These are phyloP conservation scores for Fragilaria crotonensis DNA, from an alignment of 108 stramenopile species.

Conservation along the genomic window DNA sequence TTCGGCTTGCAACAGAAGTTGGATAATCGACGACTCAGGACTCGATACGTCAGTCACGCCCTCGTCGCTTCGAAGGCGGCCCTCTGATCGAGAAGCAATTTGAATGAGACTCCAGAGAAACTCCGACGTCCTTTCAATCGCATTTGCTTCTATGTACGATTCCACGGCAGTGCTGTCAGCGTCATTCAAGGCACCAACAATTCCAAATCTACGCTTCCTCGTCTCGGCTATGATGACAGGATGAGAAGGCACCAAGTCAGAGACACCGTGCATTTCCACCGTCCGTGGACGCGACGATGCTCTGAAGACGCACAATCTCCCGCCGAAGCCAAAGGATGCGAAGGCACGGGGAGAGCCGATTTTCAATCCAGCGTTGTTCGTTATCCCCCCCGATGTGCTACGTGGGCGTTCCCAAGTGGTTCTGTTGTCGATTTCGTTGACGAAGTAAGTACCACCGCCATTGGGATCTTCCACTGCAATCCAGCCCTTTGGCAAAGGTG, in stretches of 20 bases:
- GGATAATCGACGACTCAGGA: slow-evolving; percentile 61
- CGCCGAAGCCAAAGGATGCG: slow-evolving; percentile 66
- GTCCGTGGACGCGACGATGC: not conserved
- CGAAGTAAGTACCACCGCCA: slow-evolving; percentile 33
- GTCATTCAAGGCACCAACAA: slow-evolving; percentile 32
- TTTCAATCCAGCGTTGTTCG: not conserved
- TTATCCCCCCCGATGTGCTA: not conserved
- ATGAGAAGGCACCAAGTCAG: slow-evolving; percentile 24
- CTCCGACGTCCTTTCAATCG: slow-evolving; percentile 13
- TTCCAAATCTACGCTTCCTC: slow-evolving; percentile 19
- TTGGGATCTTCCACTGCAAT: slow-evolving; percentile 23
- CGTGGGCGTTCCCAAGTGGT: slow-evolving; percentile 16
- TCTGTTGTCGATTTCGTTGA: slow-evolving; percentile 17
- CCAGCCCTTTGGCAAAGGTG: slow-evolving; percentile 37
- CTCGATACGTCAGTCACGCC: slow-evolving; percentile 29
- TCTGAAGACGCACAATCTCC: slow-evolving; percentile 36
- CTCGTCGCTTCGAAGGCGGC: slow-evolving; percentile 62
- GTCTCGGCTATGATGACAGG: slow-evolving; percentile 3
- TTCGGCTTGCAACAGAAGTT: slow-evolving; percentile 39
- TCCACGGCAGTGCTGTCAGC: slow-evolving; percentile 27
- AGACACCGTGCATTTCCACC: slow-evolving; percentile 28
- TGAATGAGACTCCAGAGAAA: slow-evolving; percentile 65
- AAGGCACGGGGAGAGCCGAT: slow-evolving; percentile 11
- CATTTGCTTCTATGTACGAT: slow-evolving; percentile 34
- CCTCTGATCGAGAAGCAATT: slow-evolving; percentile 56